Conservation (phyloP, 1,284 basidiomycete genomes). For the Lentinus polychrous region DNA sequence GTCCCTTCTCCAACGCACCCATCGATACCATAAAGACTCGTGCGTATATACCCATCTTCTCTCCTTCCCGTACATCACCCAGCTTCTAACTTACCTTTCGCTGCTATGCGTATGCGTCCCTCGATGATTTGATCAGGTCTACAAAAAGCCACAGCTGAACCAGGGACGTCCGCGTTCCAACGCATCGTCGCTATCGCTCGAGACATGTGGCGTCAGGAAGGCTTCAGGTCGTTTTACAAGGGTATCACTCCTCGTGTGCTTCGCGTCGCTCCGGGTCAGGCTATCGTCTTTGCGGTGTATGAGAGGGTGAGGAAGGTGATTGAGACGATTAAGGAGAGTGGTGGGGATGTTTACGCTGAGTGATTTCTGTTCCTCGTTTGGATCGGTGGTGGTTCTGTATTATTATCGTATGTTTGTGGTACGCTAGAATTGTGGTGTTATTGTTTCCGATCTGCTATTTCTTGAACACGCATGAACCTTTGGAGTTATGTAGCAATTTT, state of each 20-base stretch:
- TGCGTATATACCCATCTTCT: slow-evolving; percentile 29
- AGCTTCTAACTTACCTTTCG: not conserved
- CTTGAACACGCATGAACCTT: no score
- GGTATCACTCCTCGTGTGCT: slow-evolving; percentile 96
- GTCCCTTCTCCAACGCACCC: slow-evolving; percentile 94
- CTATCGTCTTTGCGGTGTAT: slow-evolving; percentile 87
- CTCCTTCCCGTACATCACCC: slow-evolving; percentile 1
- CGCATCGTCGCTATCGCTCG: slow-evolving; percentile 76
- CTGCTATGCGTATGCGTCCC: no score
- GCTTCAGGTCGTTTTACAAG: slow-evolving; percentile 88
- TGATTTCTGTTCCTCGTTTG: no score
- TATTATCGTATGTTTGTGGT: no score
- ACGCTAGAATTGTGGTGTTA: no score
- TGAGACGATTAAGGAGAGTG: slow-evolving; percentile 59
- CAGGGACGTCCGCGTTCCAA: slow-evolving; percentile 72
- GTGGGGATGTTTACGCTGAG: slow-evolving; percentile 61
- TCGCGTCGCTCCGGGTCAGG: slow-evolving; percentile 93
- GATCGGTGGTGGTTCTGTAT: no score
- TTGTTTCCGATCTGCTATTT: no score
- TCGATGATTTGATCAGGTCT: slow-evolving; percentile 56
- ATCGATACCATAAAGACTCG: slow-evolving; percentile 98
- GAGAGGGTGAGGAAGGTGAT: slow-evolving; percentile 75
- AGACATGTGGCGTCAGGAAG: slow-evolving; percentile 95
- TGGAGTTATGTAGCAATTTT: no score
- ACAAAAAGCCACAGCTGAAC: slow-evolving; percentile 78